Evolutionary conservation across 2,329 filamentous ascomycete species (phyloP), one percentile per base, ranked within the genome.

Genomic region (Colletotrichum cereale): DNA sequence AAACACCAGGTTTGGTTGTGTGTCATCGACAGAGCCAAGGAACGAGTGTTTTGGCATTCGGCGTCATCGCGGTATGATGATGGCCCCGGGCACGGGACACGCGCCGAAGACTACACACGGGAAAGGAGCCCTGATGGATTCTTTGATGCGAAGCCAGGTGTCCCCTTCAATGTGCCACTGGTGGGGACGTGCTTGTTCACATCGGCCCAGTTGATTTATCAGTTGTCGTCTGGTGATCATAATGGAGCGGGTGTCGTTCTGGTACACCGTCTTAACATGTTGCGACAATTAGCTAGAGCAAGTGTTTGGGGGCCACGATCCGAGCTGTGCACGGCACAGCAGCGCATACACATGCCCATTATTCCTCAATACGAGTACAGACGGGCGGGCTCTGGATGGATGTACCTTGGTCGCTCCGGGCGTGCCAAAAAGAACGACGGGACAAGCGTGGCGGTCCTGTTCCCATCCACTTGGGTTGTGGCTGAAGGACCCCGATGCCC

Each of bases 401-500:
- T 53, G 10, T n/a, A 21, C 44, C 53, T 63, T 60, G 68, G 47
- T 55, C n/a, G 29, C 10, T 21, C n/a, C n/a, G 47, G 36, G 36
- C 44, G 58, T 52, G 64, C 62, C 56, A 50, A 40, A 47, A 55
- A 53, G 68, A 67, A 52, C 44, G 24, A 38, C 34, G 24, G 24
- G 18, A n/a, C n/a, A 16, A 5, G 42, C 36, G 63, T 53, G 64
- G 67, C 50, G 63, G 48, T 21, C 34, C 21, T 40, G 56, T 58
- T 63, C 24, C 65, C 68, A 31, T 63, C 65, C 58, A 53, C 68
- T 64, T 60, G 68, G 68, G 55, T 71, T 71, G 65, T 71, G 68
- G 68, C 65, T 58, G 58, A 71, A 64, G 65, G 65, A 68, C 65
- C 65, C 65, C 58, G 68, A 48, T 63, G 58, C 58, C 68, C 56